A percentile compares a stretch with the other conserved stretches of the same genome.
Evolutionary conservation across 305 asterid species (phyloP).

Genomic region (Stenogyne calaminthoides): DNA sequence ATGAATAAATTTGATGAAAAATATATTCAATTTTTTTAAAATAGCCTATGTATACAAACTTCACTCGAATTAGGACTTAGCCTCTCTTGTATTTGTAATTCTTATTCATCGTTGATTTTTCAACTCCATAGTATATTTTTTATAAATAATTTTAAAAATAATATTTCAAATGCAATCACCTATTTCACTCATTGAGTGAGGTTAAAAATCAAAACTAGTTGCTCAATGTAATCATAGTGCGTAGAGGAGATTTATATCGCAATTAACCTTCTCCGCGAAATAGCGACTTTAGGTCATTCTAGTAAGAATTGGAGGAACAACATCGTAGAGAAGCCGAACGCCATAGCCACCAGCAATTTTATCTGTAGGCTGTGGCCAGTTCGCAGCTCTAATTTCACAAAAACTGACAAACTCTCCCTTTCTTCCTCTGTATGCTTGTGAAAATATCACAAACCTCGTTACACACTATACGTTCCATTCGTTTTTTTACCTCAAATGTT

Average conservation of each 20-base stretch:
- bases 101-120: too few species aligned
- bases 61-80: too few species aligned
- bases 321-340: conserved; percentile 21
- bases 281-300: conserved; percentile 24
- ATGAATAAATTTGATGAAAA: too few species aligned
- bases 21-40: too few species aligned
- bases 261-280: neutral
- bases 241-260: neutral
- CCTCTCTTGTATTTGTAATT: too few species aligned
- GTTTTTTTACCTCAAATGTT: conserved; percentile 13
- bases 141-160: too few species aligned
- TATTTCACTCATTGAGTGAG: too few species aligned
- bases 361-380: conserved; percentile 26
- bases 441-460: conserved; percentile 30
- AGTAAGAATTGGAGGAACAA: conserved; percentile 26
- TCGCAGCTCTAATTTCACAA: conserved; percentile 9
- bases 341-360: conserved; percentile 40
- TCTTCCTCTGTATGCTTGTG: conserved; percentile 30
- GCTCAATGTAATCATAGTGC: too few species aligned
- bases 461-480: neutral
- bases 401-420: conserved; percentile 20
- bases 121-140: too few species aligned
- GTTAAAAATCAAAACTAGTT: too few species aligned
- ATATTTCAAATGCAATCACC: too few species aligned
- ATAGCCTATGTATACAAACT: too few species aligned